Evolutionary conservation across 2,329 filamentous ascomycete genomes (phyloP), one percentile per base, ranked within the genome.

Genomic region (Alternaria metachromatica): DNA sequence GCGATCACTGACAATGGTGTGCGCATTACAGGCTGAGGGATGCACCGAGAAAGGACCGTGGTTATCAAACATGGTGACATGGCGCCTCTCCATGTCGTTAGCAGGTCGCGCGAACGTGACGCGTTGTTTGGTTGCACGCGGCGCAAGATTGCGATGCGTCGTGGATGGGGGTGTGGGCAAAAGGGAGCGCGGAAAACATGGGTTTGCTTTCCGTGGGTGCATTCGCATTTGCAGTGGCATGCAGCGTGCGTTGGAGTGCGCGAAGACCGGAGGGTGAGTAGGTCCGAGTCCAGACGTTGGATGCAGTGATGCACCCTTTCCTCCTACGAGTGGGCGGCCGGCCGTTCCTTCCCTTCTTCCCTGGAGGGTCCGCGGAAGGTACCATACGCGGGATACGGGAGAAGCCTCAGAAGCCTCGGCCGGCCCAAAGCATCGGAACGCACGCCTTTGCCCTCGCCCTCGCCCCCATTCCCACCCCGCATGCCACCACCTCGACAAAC

Each of bases 391-490:
- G 58, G 55, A 49, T 58, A 65, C 63, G 63, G 63, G 63, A 65
- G 50, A 65, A 63, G 49, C 59, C 63, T 65, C 55, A 65, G 50
- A 65, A 63, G 49, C 59, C 63, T 65, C 55, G 63, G 51, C 62
- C 59, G 63, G 41, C 63, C 63, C 63, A 65, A 49, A 26, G 55
- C 30, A n/a, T 44, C 63, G 63, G 63, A 57, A 55, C 18, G 25
- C 60, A 43, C 21, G n/a, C 43, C 23, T 46, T 46, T 44, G 23
- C 21, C 37, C 25, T 20, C 43, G 33, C 20, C 49, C 30, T 21
- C 50, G 25, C 45, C 46, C 21, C 6, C 55, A 55, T 30, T 18
- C 45, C 30, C 10, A 5, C 33, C 53, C 33, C 53, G 23, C 37
- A 55, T 23, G 43, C 28, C n/a, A 21, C 15, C 46, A 43, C 20